Percentiles rank a stretch among this genome's conserved stretches.
Conservation (phyloP, 441 rosid species). For the Gossypium gossypioides region DNA sequence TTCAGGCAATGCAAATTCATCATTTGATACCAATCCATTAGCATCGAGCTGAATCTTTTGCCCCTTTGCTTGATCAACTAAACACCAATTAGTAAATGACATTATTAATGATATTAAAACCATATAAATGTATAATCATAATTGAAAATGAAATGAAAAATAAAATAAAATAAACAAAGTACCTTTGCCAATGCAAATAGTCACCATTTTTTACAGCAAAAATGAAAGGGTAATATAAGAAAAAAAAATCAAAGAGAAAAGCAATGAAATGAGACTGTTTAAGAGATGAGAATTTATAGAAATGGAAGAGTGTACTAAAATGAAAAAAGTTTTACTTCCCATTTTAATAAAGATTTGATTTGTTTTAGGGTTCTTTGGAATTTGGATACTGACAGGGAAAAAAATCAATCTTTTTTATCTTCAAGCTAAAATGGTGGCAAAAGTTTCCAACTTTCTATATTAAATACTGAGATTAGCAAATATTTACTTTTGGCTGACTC, state of each 20-base stretch:
- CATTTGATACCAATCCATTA: background rate
- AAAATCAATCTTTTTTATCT: background rate
- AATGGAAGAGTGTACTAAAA: conserved; percentile 16
- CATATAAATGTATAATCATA: background rate
- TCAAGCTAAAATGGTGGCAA: background rate
- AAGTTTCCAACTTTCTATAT: background rate
- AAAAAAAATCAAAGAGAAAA: background rate
- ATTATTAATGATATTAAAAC: background rate
- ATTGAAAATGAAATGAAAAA: background rate
- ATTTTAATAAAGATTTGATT: background rate
- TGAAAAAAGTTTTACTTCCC: background rate
- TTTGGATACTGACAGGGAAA: background rate
- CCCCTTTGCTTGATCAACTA: background rate
- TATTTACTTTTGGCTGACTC: background rate
- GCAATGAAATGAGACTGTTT: background rate
- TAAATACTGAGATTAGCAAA: too few species aligned
- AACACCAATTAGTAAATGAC: background rate
- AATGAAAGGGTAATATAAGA: background rate
- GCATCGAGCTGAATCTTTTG: background rate
- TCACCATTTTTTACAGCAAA: background rate
- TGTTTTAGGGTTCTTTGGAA: background rate
- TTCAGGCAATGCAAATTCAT: background rate
- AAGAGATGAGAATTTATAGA: background rate
- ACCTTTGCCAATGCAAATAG: background rate
- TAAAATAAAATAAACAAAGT: background rate